These are phyloP conservation scores for Fusarium acutatum DNA, from an alignment of 2,329 filamentous ascomycete species.

Conservation along the genomic window DNA sequence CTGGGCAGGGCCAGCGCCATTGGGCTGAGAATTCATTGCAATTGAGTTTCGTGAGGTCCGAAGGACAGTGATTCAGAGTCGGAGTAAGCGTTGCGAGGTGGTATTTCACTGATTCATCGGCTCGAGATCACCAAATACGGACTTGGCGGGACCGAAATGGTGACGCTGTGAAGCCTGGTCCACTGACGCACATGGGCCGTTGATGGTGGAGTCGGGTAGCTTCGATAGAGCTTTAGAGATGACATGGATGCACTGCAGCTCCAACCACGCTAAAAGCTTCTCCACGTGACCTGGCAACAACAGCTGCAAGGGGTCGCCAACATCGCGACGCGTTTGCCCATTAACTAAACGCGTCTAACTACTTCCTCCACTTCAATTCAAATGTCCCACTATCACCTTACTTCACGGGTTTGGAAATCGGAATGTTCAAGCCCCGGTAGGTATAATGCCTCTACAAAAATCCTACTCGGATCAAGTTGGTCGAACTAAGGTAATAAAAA, in stretches of 20 bases:
- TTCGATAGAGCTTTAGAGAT: constrained; percentile 14
- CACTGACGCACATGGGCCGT: constrained; percentile 20
- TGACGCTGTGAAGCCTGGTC: constrained; percentile 35
- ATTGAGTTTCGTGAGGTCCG: neutral
- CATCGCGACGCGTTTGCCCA: constrained; percentile 38
- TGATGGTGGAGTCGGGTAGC: neutral
- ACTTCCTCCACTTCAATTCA: constrained; percentile 13
- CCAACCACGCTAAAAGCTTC: constrained; percentile 33
- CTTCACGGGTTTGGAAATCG: constrained; percentile 18
- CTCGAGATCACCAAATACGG: constrained; percentile 24
- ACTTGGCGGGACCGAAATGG: constrained; percentile 29
- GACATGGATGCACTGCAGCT: constrained; percentile 19
- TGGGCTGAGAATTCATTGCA: constrained; percentile 32
- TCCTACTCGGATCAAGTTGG: constrained; percentile 51
- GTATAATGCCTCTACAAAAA: constrained; percentile 52
- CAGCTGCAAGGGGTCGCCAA: constrained; percentile 16
- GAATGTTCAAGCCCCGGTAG: constrained; percentile 28
- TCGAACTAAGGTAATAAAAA: constrained; percentile 45
- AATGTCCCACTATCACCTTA: constrained; percentile 23
- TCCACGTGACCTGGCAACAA: constrained; percentile 38
- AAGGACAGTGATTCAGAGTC: neutral
- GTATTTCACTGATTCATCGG: neutral
- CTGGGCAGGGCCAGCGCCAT: constrained; percentile 14
- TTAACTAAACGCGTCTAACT: constrained; percentile 39
- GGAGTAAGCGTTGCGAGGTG: neutral